Base-by-base conservation (phyloP, 2,329 filamentous ascomycete genomes). In the Dothideomycetes sp. region DNA sequence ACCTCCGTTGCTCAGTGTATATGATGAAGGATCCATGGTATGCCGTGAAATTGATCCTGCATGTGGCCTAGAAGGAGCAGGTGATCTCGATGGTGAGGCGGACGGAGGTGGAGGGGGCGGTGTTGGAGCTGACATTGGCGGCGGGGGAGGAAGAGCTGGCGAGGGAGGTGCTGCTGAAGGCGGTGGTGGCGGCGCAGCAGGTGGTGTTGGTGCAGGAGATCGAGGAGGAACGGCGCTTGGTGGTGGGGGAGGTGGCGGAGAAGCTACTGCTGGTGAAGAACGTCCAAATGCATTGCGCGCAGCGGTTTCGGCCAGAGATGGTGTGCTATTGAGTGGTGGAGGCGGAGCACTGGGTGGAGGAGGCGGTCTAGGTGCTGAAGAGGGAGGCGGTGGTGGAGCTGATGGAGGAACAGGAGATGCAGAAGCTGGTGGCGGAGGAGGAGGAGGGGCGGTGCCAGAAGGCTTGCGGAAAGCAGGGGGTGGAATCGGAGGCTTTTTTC, bases 161-260 rank as follows among this genome's bases (percentile, higher is more conserved):
- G 40, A 33, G 24, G 40, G 29, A 3, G 33, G 32, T 9, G 32
- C 24, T 7, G 30, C 38, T 22, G 67, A 64, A 33, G 74, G 76
- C 6, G 74, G 70, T 53, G 78, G 80, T 47, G 76, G 67, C 29
- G 67, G 65, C 15, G 67, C 56, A 11, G 72, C 67, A 30, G 75
- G 74, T 31, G 74, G 74, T 16, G 75, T 71, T 6, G 73, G 74
- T 25, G 71, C 68, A 52, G 87, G 87, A 68, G 86, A 87, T 45
- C 82, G 82, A 51, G 84, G 82, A 11, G 84, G 84, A 19, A 86
- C 86, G 23, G 84, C 84, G 38, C 67, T 69, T 5, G 80, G 80
- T 50, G 74, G 71, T 18, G 62, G 55, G 28, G 62, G 59, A 11
- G 62, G 53, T 29, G 70, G 65, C 24, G 75, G 77, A 37, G 65